phyloP scores from a whole-genome alignment of 1,284 basidiomycete genomes.

The Tremellales sp. region DNA sequence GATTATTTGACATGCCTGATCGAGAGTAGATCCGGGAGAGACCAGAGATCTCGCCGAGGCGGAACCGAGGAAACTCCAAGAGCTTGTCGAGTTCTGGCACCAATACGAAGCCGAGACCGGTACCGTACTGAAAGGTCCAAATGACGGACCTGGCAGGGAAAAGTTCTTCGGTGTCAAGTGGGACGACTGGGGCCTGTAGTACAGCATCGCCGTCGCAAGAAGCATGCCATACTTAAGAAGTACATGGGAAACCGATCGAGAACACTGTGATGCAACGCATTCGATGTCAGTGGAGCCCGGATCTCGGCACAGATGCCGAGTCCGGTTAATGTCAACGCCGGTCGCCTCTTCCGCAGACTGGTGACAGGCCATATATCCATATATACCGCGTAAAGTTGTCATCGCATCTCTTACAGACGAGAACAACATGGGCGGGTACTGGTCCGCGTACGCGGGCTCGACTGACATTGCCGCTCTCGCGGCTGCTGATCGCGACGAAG shows the following conservation, averaged over 20 bases:
- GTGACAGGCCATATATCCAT: too few relatives aligned
- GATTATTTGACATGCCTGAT: slow-evolving; percentile 5
- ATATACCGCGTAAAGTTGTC: too few relatives aligned
- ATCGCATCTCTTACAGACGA: neutral
- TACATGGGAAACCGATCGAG: too few relatives aligned
- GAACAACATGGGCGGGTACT: slow-evolving; percentile 1
- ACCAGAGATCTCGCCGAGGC: slow-evolving; percentile 23
- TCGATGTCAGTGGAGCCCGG: too few relatives aligned
- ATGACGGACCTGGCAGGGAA: slow-evolving; percentile 7
- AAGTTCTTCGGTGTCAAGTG: slow-evolving; percentile 11
- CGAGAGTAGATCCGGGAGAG: slow-evolving; percentile 28
- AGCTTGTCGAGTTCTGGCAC: slow-evolving; percentile 24
- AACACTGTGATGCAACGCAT: too few relatives aligned
- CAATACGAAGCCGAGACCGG: slow-evolving; percentile 25
- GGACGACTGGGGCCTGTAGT: slow-evolving; percentile 13
- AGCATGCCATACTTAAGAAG: too few relatives aligned
- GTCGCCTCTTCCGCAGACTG: too few relatives aligned
- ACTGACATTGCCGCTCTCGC: slow-evolving; percentile 1
- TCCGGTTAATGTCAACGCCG: too few relatives aligned
- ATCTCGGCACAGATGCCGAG: too few relatives aligned
- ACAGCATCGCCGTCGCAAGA: too few relatives aligned
- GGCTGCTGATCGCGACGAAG: neutral
- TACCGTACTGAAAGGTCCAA: slow-evolving; percentile 8
- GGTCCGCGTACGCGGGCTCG: slow-evolving; percentile 5
- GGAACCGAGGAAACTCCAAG: slow-evolving; percentile 18